These are phyloP conservation scores for Haematococcus lacustris DNA, from an alignment of 139 green algal species.

Conservation along the genomic window DNA sequence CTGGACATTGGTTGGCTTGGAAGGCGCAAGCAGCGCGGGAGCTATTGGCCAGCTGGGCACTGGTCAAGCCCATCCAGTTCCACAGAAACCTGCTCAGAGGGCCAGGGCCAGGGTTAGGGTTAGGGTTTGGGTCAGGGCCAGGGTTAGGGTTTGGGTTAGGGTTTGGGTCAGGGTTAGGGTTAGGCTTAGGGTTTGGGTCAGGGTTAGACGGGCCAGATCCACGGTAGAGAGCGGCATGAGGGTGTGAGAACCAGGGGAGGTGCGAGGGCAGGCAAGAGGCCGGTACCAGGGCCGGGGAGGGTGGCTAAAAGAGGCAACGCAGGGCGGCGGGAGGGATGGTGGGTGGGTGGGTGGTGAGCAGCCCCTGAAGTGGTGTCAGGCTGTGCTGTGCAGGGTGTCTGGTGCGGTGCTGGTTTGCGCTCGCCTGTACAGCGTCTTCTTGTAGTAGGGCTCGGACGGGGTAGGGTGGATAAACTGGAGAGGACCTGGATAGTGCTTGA, in stretches of 20 bases:
- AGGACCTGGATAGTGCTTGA: constrained; percentile 11
- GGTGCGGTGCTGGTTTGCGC: background rate
- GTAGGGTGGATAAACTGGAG: constrained; percentile 7
- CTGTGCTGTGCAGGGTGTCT: background rate
- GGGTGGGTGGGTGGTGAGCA: too few relatives aligned
- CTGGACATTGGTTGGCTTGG: background rate
- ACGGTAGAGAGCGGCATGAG: background rate
- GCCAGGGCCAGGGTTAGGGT: too few relatives aligned
- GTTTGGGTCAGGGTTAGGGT: too few relatives aligned
- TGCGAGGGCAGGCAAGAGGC: background rate
- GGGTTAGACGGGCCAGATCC: background rate
- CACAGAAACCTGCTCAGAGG: background rate
- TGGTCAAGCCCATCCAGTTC: background rate
- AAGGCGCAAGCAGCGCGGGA: background rate
- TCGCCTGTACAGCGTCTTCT: constrained; percentile 12
- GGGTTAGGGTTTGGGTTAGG: too few relatives aligned
- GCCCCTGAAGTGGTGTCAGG: background rate
- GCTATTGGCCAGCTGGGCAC: background rate
- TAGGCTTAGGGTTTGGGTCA: background rate
- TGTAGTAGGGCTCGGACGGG: constrained; percentile 7
- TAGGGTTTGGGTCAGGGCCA: too few relatives aligned
- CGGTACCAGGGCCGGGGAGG: background rate
- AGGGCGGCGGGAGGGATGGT: too few relatives aligned
- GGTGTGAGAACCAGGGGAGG: background rate
- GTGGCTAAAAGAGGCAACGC: background rate